Evolutionary conservation across 2,329 filamentous ascomycete species (phyloP), one percentile per base, ranked within the genome.

Genomic region (Thelonectria discophora): DNA sequence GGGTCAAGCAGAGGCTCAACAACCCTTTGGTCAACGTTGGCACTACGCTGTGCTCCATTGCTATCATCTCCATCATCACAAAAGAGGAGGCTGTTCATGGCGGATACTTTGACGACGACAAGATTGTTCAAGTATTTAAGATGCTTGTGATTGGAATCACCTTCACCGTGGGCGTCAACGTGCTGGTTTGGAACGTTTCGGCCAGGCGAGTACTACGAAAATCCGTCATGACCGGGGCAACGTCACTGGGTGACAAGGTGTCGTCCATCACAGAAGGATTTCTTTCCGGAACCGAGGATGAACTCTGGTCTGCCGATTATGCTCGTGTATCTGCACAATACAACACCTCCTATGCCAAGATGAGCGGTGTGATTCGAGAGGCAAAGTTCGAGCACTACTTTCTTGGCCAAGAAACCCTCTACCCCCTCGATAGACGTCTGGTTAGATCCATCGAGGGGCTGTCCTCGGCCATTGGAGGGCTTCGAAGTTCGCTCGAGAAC

Each of bases 341-440:
- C 77, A 88, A 86, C 66, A 82, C 86, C 4, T 87, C 88, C 2
- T 89, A 93, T 71, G 82, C 84, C 13, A 83, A 87, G 37, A 88
- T 97, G 74, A 87, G 90, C 53, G 92, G 90, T 73, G 90, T 92
- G 62, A 81, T 97, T 12, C 86, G 88, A 65, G 94, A 98, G 75
- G 91, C 94, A 13, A 97, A 94, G 74, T 89, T 92, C 60, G 94
- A 98, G 75, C 92, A 97, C 72, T 97, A 92, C 72, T 80, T 94
- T 2, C 76, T 93, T 5, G 94, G 94, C 2, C 89, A 87, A 3
- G 94, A 97, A 74, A 85, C 84, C 57, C 85, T 94, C 64, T 96
- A 96, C 74, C 83, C 85, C 39, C 84, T 96, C 3, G 92, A 97
- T 71, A 89, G 90, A 66, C 88, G 86, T 21, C 84, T 98, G 4